Conservation (phyloP, 164 flowering plant species). For the Tetrastigma voinierianum region DNA sequence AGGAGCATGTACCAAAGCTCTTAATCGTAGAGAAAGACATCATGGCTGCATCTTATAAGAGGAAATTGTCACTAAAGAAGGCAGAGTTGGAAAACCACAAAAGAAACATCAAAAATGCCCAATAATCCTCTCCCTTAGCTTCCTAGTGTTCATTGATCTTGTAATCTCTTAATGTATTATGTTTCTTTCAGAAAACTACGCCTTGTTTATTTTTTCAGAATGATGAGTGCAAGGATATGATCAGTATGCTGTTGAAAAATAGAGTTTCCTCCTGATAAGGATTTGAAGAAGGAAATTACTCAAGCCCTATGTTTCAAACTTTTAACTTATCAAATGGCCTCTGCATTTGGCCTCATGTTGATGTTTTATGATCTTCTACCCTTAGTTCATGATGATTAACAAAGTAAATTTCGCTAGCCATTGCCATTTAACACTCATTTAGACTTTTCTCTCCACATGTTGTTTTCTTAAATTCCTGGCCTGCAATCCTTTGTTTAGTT, state of each 20-base stretch:
- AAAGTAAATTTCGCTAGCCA: neutral
- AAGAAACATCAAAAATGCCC: conserved; percentile 75
- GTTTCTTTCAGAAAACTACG: conserved; percentile 4
- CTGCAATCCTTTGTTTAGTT: too few species aligned
- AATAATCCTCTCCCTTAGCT: neutral
- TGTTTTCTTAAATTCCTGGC: too few species aligned
- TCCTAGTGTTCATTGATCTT: too few species aligned
- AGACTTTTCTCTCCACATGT: too few species aligned
- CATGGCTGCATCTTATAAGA: conserved; percentile 74
- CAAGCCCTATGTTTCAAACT: conserved; percentile 19
- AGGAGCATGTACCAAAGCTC: conserved; percentile 55
- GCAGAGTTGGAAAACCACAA: too few species aligned
- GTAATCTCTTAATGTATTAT: neutral
- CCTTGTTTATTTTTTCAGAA: conserved; percentile 45
- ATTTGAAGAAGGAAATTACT: conserved; percentile 77
- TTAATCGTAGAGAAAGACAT: conserved; percentile 66
- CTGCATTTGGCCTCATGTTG: too few species aligned
- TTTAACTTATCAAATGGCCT: too few species aligned
- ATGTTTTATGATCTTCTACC: too few species aligned
- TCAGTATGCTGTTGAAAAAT: conserved; percentile 77
- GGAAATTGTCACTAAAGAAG: conserved; percentile 61
- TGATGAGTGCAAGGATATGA: conserved; percentile 74
- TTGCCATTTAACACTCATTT: too few species aligned
- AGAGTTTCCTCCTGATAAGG: conserved; percentile 87
- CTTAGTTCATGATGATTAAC: too few species aligned